Percentiles rank a stretch among this genome's conserved stretches.
These are phyloP conservation scores for Colletotrichum tanaceti DNA, from an alignment of 2,329 filamentous ascomycete species.

Conservation along the genomic window DNA sequence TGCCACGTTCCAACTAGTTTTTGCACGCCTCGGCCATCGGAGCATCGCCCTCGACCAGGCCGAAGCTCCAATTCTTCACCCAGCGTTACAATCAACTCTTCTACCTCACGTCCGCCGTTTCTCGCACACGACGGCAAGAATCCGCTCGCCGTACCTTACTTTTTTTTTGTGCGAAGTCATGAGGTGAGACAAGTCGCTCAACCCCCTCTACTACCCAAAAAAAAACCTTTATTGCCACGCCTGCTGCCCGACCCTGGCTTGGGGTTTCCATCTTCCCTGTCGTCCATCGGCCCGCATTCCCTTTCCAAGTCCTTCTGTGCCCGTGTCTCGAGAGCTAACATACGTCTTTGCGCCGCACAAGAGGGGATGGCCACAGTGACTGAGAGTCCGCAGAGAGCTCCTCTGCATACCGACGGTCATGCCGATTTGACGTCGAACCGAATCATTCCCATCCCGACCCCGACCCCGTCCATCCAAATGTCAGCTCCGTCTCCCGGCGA, in stretches of 20 bases:
- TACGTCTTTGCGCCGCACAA: slow-evolving; percentile 44
- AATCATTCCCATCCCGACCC: slow-evolving; percentile 64
- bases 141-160: slow-evolving; percentile 14
- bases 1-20: neutral
- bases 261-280: slow-evolving; percentile 15
- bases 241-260: slow-evolving; percentile 29
- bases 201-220: slow-evolving; percentile 18
- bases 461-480: slow-evolving; percentile 68
- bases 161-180: slow-evolving; percentile 34
- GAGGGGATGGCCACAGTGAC: slow-evolving; percentile 65
- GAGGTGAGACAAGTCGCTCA: slow-evolving; percentile 38
- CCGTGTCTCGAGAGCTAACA: slow-evolving; percentile 41
- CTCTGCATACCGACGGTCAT: slow-evolving; percentile 53
- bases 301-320: slow-evolving; percentile 22
- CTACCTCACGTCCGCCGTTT: neutral
- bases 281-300: slow-evolving; percentile 29
- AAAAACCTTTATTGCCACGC: slow-evolving; percentile 33
- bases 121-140: slow-evolving; percentile 13
- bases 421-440: slow-evolving; percentile 62
- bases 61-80: slow-evolving; percentile 1
- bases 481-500: slow-evolving; percentile 68
- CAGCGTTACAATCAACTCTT: neutral
- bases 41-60: neutral
- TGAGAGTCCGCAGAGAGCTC: slow-evolving; percentile 61
- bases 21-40: neutral